Evolutionary conservation across 768 basidiomycete species (phyloP).

Genomic region (Hortiboletus campestris): DNA sequence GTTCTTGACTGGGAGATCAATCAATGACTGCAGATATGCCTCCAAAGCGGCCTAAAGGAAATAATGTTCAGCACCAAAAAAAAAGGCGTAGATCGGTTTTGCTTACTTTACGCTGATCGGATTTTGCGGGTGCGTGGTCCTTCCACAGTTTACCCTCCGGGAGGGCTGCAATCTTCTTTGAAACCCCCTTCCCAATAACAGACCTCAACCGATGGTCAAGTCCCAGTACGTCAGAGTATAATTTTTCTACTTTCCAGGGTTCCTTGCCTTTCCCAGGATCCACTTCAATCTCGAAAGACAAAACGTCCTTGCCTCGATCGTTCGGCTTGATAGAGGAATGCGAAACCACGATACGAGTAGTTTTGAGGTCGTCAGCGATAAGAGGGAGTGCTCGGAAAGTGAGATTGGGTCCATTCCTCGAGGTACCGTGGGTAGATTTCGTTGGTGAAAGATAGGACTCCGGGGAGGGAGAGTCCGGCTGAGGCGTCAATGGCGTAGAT

Average conservation of each 20-base stretch:
- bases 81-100: background rate
- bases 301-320: slow-evolving; percentile 86
- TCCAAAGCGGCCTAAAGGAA: slow-evolving; percentile 66
- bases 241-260: slow-evolving; percentile 84
- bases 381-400: slow-evolving; percentile 74
- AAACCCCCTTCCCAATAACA: slow-evolving; percentile 55
- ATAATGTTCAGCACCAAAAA: slow-evolving; percentile 9
- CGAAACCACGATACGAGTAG: slow-evolving; percentile 67
- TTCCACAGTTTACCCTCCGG: slow-evolving; percentile 95
- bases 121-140: slow-evolving; percentile 95
- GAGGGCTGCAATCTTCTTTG: slow-evolving; percentile 74
- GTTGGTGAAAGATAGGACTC: slow-evolving; percentile 32
- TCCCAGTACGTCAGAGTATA: slow-evolving; percentile 89
- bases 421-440: slow-evolving; percentile 16
- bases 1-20: slow-evolving; percentile 79
- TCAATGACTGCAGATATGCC: slow-evolving; percentile 79
- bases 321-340: slow-evolving; percentile 86
- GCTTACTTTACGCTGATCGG: slow-evolving; percentile 91
- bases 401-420: slow-evolving; percentile 31
- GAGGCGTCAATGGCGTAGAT: slow-evolving; percentile 11
- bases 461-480: slow-evolving; percentile 29
- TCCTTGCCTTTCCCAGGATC: slow-evolving; percentile 70
- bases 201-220: slow-evolving; percentile 76
- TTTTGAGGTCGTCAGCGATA: slow-evolving; percentile 67
- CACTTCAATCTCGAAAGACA: slow-evolving; percentile 83